Evolutionary conservation across 257 asterid species (phyloP).

Genomic region (Solanum tacnaense): DNA sequence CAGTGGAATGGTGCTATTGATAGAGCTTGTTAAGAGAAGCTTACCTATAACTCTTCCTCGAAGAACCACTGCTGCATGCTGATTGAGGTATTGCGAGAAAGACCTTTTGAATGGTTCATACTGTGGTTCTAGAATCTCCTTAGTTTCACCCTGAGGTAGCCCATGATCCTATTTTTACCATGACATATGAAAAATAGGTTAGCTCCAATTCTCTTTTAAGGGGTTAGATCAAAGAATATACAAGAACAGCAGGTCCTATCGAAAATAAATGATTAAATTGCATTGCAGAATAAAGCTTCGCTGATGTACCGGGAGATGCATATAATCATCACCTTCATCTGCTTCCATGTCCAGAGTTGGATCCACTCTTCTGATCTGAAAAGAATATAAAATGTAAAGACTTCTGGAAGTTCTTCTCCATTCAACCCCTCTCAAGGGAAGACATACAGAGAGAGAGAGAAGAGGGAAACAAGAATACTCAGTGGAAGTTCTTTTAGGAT

Average conservation of each 20-base stretch:
- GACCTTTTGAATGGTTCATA: slow-evolving; percentile 80
- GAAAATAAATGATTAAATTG: not conserved
- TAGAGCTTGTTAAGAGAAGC: not conserved
- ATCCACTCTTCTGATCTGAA: slow-evolving; percentile 89
- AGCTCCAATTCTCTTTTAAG: not conserved
- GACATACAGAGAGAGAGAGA: not conserved
- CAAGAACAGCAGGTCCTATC: not conserved
- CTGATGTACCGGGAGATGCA: slow-evolving; percentile 66
- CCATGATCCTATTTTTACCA: slow-evolving; percentile 73
- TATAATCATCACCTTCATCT: slow-evolving; percentile 91
- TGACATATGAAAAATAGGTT: not conserved
- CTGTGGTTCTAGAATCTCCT: slow-evolving; percentile 63
- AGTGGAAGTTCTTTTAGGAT: not conserved
- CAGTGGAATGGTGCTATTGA: not conserved
- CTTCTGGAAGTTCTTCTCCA: not conserved
- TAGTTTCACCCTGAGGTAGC: slow-evolving; percentile 42
- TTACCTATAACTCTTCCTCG: slow-evolving; percentile 92
- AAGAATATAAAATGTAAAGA: slow-evolving; percentile 8
- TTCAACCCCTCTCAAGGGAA: not conserved
- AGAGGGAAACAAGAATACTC: not conserved
- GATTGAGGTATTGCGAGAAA: slow-evolving; percentile 79
- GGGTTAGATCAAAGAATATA: not conserved
- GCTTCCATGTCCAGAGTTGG: slow-evolving; percentile 94
- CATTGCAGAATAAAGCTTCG: slow-evolving; percentile 1
- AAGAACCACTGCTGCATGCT: slow-evolving; percentile 95